Evolutionary conservation across 257 asterid genomes (phyloP).

Genomic region (Nicotiana otophora): DNA sequence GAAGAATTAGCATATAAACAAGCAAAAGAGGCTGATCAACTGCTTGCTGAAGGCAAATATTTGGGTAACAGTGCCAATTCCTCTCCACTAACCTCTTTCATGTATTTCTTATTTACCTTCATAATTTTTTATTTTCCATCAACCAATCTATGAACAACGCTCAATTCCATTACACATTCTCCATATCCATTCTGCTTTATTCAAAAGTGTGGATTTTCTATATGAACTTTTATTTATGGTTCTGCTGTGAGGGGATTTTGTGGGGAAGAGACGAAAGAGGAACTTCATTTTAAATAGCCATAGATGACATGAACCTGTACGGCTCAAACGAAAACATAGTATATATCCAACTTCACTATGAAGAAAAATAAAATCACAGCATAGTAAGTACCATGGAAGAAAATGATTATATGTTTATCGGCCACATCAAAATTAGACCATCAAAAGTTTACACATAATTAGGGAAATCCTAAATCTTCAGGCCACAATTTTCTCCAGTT

Average conservation of each 20-base stretch:
- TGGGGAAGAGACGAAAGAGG: neutral
- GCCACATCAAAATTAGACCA: neutral
- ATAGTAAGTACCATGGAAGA: neutral
- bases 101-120: neutral
- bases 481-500: neutral
- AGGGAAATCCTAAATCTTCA: neutral
- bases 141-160: neutral
- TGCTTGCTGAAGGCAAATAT: constrained; percentile 59
- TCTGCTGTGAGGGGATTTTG: neutral
- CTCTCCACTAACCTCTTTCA: neutral
- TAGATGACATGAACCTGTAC: neutral
- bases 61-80: constrained; percentile 40
- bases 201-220: neutral
- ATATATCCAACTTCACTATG: neutral
- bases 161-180: neutral
- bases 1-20: constrained; percentile 90
- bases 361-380: neutral
- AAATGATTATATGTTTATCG: neutral
- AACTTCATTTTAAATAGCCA: neutral
- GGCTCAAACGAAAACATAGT: neutral
- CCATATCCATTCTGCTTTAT: neutral
- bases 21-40: constrained; percentile 71
- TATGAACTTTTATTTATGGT: neutral
- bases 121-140: neutral
- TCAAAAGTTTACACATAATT: neutral